Evolutionary conservation across 441 rosid species (phyloP).

Genomic region (Mallotus repandus): DNA sequence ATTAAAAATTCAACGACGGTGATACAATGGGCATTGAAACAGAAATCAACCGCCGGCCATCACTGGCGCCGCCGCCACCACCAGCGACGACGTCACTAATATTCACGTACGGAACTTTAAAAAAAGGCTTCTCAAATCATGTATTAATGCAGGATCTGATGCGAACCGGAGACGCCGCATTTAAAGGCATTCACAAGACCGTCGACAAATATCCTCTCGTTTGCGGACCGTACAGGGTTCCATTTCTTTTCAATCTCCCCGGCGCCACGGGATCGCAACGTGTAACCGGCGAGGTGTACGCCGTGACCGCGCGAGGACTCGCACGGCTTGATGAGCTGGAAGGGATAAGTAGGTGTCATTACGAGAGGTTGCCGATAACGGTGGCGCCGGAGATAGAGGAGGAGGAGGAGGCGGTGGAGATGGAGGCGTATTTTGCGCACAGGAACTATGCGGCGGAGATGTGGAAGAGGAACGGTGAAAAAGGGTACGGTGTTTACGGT

Average conservation of each 20-base stretch:
- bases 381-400: conserved; percentile 10
- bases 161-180: conserved; percentile 54
- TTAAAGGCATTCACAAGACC: conserved; percentile 51
- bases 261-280: conserved; percentile 47
- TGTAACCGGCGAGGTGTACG: conserved; percentile 70
- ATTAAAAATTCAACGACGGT: too few relatives aligned
- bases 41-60: not conserved
- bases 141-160: conserved; percentile 55
- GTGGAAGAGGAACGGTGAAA: conserved; percentile 51
- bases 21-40: conserved; percentile 7
- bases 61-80: not conserved
- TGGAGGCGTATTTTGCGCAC: conserved; percentile 71
- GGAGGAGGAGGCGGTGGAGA: conserved; percentile 15
- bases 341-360: conserved; percentile 62
- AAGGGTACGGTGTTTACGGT: conserved; percentile 48
- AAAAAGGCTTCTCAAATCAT: conserved; percentile 64
- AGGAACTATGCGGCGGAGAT: conserved; percentile 57
- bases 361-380: conserved; percentile 46
- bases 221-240: conserved; percentile 76
- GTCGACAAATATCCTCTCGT: conserved; percentile 54
- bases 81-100: conserved; percentile 20
- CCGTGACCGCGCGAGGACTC: conserved; percentile 51
- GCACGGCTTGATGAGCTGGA: conserved; percentile 67
- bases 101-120: conserved; percentile 69
- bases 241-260: conserved; percentile 76